Conservation (phyloP, 306 rosid genomes). For the Aeschynomene evenia region DNA sequence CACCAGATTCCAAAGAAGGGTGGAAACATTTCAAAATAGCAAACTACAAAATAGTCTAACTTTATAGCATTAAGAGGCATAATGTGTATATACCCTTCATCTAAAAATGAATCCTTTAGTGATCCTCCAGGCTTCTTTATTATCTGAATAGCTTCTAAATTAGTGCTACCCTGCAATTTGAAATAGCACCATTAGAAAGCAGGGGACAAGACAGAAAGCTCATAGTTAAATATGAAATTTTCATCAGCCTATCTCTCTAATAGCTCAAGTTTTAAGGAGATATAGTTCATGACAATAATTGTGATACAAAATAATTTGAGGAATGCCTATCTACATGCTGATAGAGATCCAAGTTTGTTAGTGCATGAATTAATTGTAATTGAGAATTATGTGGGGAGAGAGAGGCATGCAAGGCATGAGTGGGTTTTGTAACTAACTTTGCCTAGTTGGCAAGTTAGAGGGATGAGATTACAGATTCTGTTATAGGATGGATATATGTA, state of each 20-base stretch:
- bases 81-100: slow-evolving; percentile 66
- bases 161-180: slow-evolving; percentile 91
- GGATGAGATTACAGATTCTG: no score
- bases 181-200: not conserved
- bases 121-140: slow-evolving; percentile 99
- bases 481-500: no score
- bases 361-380: no score
- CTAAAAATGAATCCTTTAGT: slow-evolving; percentile 79
- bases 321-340: no score
- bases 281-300: not conserved
- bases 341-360: no score
- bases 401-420: no score
- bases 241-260: not conserved
- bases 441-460: no score
- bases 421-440: no score
- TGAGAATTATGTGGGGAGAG: no score
- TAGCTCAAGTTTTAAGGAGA: not conserved
- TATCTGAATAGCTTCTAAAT: slow-evolving; percentile 88
- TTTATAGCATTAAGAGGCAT: not conserved
- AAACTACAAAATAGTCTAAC: not conserved
- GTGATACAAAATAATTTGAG: not conserved
- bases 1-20: not conserved
- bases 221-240: not conserved
- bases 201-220: not conserved
- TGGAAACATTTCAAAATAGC: not conserved